Percentiles rank a stretch among this genome's conserved stretches.
phyloP scores from a whole-genome alignment of 805 yeast genomes.

The Schizosaccharomyces osmophilus region DNA sequence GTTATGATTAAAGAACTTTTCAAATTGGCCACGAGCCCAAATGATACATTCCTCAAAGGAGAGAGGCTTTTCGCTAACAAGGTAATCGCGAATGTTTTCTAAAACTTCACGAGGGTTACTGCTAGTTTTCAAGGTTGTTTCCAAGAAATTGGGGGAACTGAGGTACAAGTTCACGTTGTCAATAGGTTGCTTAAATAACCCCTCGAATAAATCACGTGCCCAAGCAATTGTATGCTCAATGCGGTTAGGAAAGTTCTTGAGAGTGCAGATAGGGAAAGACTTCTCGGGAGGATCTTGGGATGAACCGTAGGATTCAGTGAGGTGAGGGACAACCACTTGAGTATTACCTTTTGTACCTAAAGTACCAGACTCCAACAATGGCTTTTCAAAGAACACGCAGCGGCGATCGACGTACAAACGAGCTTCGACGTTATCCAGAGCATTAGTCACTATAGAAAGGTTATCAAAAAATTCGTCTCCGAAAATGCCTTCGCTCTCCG shows the following conservation, averaged over 20 bases:
- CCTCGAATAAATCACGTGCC: slow-evolving; percentile 90
- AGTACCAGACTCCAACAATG: slow-evolving; percentile 88
- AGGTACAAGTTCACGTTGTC: slow-evolving; percentile 79
- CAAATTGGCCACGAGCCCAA: slow-evolving; percentile 87
- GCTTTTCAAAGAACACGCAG: slow-evolving; percentile 76
- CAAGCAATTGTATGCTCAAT: slow-evolving; percentile 98
- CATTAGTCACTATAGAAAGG: slow-evolving; percentile 81
- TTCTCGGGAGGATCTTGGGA: slow-evolving; percentile 98
- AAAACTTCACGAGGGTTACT: slow-evolving; percentile 76
- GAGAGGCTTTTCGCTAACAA: slow-evolving; percentile 61
- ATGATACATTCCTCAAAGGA: slow-evolving; percentile 78
- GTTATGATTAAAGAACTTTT: slow-evolving; percentile 60
- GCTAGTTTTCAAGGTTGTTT: slow-evolving; percentile 69
- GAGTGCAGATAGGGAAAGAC: slow-evolving; percentile 87
- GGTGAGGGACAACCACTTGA: slow-evolving; percentile 77
- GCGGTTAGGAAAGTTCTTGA: slow-evolving; percentile 91
- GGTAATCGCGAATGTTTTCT: slow-evolving; percentile 44
- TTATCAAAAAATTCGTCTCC: slow-evolving; percentile 64
- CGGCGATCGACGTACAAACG: slow-evolving; percentile 93
- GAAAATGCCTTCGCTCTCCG: slow-evolving; percentile 73
- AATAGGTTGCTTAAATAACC: slow-evolving; percentile 71
- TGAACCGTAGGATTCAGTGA: slow-evolving; percentile 88
- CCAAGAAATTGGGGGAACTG: slow-evolving; percentile 79
- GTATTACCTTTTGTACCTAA: slow-evolving; percentile 96
- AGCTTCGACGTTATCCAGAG: slow-evolving; percentile 92